Conservation (phyloP, 495 filamentous ascomycete species). For the Peziza echinospora region DNA sequence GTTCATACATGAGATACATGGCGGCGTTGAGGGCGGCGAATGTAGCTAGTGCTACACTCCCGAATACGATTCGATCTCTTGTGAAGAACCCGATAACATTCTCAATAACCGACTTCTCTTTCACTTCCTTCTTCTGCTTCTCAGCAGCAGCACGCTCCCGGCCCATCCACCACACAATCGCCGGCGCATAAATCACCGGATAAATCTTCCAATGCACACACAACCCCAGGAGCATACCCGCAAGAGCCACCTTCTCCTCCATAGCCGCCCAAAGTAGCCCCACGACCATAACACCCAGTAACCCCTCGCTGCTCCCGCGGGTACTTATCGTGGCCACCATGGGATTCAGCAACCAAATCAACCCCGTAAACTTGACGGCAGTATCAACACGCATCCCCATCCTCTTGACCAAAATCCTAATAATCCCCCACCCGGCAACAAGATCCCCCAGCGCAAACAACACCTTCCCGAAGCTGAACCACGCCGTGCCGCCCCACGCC, state of each 20-base stretch:
- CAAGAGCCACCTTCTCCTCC: constrained; percentile 36
- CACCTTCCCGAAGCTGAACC: constrained; percentile 73
- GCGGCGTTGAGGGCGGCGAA: constrained; percentile 47
- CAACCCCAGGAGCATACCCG: constrained; percentile 58
- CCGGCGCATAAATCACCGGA: constrained; percentile 77
- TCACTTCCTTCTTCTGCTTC: neutral
- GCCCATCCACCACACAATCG: constrained; percentile 77
- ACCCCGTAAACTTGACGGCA: constrained; percentile 45
- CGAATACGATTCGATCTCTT: constrained; percentile 35
- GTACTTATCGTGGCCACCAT: constrained; percentile 97
- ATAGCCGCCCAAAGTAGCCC: constrained; percentile 59
- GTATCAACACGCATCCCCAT: constrained; percentile 27
- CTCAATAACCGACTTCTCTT: constrained; percentile 3
- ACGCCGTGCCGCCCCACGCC: constrained; percentile 32
- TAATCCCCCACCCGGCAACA: constrained; percentile 67
- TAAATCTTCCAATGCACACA: constrained; percentile 97
- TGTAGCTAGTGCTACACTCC: constrained; percentile 40
- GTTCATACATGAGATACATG: constrained; percentile 53
- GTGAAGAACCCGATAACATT: constrained; percentile 36
- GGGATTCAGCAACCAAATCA: constrained; percentile 84
- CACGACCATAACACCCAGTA: constrained; percentile 64
- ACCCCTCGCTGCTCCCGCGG: constrained; percentile 74
- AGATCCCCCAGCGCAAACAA: constrained; percentile 70
- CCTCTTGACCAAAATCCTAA: constrained; percentile 31
- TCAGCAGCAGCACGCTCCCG: constrained; percentile 17